Base-by-base conservation (phyloP, 2,329 filamentous ascomycete species). In the Pseudogymnoascus sp. region DNA sequence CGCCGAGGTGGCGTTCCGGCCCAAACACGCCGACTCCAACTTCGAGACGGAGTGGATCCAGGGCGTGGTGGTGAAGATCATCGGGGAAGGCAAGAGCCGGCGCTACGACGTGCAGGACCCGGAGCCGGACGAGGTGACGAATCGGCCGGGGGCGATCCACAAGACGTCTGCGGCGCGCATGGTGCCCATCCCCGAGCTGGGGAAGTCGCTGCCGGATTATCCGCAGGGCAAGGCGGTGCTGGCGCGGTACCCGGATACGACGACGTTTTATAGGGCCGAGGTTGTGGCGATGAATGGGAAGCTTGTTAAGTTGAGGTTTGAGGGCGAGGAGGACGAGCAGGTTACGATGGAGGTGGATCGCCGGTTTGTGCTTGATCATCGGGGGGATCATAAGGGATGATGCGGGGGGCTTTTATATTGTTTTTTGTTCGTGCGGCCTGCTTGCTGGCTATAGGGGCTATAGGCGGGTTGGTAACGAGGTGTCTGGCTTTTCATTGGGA, bases 261-360 rank as follows among this genome's bases (percentile, higher is more conserved):
- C 90, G 1, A 93, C 89, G 0, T 93, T 95, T 70, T 95, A 95
- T 74, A 87, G 89, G 72, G 90, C 90, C 1, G 89, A 92, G 68
- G 90, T 93, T 7, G 89, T 90, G 76, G 87, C 87, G 37, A 87
- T 84, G 79, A 79, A 87, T 63, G 78, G 78, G 63, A 40, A 73
- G 71, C 82, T 81, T 65, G 85, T 88, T 43, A 83, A 83, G 63
- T 78, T 93, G 67, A 86, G 90, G 66, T 93, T 93, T 69, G 90
- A 93, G 72, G 89, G 89, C 12, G 89, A 92, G 69, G 89, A 91
- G 72, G 88, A 88, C 70, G 83, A 80, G 66, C 87, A 86, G 68
- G 90, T 86, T 66, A 83, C 90, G 72, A 89, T 90, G 75, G 84
- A 89, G 67, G 89, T 93, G 24, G 89, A 90, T 69, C 79, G 88